phyloP scores from a whole-genome alignment of 108 stramenopile species.

The Nitzschia sp. region DNA sequence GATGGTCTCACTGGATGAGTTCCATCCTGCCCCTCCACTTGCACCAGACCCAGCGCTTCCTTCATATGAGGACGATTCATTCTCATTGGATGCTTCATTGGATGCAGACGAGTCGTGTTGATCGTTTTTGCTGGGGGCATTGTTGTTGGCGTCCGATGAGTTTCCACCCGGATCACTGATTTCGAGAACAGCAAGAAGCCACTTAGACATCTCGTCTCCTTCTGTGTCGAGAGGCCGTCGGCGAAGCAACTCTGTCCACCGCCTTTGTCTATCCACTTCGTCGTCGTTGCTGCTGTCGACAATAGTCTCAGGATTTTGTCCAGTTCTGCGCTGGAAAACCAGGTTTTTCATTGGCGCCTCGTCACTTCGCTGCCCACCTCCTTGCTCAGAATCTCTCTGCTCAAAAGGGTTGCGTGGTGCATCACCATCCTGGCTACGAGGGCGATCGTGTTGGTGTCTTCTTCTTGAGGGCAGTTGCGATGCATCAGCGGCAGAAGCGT shows the following conservation, averaged over 20 bases:
- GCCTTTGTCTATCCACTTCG: neutral
- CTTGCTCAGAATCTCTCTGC: neutral
- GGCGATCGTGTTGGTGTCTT: neutral
- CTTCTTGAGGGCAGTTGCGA: neutral
- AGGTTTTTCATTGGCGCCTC: neutral
- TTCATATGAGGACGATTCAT: neutral
- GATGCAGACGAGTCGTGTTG: neutral
- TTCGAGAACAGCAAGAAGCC: neutral
- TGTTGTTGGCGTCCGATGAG: neutral
- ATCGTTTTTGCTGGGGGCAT: neutral
- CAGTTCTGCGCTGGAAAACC: neutral
- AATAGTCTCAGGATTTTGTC: neutral
- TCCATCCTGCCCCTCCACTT: neutral
- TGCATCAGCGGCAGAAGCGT: neutral
- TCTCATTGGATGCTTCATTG: neutral
- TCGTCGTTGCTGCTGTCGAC: neutral
- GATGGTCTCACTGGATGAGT: neutral
- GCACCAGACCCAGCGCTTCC: neutral
- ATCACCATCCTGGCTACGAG: neutral
- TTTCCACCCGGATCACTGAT: neutral
- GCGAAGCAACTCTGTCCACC: neutral
- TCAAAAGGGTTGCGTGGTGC: neutral
- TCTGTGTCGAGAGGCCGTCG: neutral
- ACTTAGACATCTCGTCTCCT: constrained; percentile 1
- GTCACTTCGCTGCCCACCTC: neutral